Evolutionary conservation across 768 basidiomycete species (phyloP).

Genomic region (Kwoniella sp.): DNA sequence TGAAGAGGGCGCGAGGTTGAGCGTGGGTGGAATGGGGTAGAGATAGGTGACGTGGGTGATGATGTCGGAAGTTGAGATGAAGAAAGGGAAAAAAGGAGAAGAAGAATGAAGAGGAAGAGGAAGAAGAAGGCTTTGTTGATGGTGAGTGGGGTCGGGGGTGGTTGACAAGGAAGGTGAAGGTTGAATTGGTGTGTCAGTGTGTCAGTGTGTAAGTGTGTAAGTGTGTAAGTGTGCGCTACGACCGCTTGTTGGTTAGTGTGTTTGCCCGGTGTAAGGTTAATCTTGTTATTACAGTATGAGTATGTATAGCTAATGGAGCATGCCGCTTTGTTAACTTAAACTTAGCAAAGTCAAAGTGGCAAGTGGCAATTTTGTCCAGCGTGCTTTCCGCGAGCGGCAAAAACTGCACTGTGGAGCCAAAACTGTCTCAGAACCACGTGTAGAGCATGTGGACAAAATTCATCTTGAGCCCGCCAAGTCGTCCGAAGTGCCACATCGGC

Average conservation of each 20-base stretch:
- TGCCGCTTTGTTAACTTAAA: too few relatives aligned
- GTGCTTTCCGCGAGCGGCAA: not conserved
- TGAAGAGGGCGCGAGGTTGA: conserved; percentile 11
- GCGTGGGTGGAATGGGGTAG: conserved; percentile 12
- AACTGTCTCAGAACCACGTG: not conserved
- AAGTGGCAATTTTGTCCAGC: not conserved
- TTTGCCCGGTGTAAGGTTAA: too few relatives aligned
- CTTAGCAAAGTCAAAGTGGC: not conserved
- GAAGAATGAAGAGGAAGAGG: conserved; percentile 14
- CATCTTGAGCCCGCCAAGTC: not conserved
- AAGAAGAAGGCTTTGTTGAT: not conserved
- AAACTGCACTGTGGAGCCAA: not conserved
- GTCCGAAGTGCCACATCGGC: not conserved
- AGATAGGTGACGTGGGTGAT: conserved; percentile 3
- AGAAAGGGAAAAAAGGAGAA: conserved; percentile 14
- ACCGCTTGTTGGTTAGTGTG: not conserved
- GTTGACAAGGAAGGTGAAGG: not conserved
- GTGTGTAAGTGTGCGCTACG: conserved; percentile 4
- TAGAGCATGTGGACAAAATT: not conserved
- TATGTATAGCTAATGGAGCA: not conserved
- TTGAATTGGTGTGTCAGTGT: not conserved
- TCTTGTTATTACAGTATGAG: not conserved
- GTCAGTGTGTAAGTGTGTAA: conserved; percentile 2
- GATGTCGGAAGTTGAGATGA: conserved; percentile 16
- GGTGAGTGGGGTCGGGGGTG: too few relatives aligned